Evolutionary conservation across 345 rosid species (phyloP).

Genomic region (Jatropha curcas): DNA sequence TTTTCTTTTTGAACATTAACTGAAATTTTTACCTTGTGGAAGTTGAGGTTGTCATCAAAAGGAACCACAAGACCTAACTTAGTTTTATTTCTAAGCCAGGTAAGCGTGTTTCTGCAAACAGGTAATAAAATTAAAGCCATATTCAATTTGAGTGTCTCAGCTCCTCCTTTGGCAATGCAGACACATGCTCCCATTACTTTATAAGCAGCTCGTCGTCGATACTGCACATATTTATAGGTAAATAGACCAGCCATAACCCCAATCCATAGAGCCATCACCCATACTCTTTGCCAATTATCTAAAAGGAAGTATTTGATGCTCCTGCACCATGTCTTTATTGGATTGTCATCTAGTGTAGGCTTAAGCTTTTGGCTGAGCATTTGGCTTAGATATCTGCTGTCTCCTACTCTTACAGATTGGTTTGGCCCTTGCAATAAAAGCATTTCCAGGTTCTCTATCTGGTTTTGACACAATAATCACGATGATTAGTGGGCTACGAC

Average conservation of each 20-base stretch:
- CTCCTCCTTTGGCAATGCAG: constrained; percentile 80
- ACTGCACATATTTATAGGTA: constrained; percentile 56
- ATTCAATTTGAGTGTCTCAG: constrained; percentile 65
- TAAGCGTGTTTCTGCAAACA: constrained; percentile 75
- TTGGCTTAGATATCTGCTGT: constrained; percentile 65
- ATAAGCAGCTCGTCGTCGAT: constrained; percentile 48
- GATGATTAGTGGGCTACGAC: not conserved
- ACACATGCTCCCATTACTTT: constrained; percentile 69
- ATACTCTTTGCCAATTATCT: constrained; percentile 78
- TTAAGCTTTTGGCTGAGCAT: constrained; percentile 77
- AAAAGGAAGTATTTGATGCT: constrained; percentile 48
- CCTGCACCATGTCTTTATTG: constrained; percentile 42
- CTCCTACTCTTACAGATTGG: constrained; percentile 52
- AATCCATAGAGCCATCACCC: constrained; percentile 70
- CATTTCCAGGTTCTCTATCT: constrained; percentile 67
- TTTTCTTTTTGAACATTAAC: not conserved
- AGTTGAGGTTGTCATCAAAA: constrained; percentile 84
- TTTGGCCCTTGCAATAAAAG: constrained; percentile 60
- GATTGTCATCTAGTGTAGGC: constrained; percentile 52
- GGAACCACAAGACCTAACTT: constrained; percentile 65
- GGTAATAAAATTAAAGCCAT: constrained; percentile 81
- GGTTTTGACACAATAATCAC: constrained; percentile 20
- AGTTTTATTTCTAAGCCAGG: constrained; percentile 78
- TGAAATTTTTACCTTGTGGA: constrained; percentile 59
- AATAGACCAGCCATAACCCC: constrained; percentile 58